A percentile compares a stretch with the other conserved stretches of the same genome.
Evolutionary conservation across 768 basidiomycete species (phyloP).

Genomic region (Tephrocybe sp.): DNA sequence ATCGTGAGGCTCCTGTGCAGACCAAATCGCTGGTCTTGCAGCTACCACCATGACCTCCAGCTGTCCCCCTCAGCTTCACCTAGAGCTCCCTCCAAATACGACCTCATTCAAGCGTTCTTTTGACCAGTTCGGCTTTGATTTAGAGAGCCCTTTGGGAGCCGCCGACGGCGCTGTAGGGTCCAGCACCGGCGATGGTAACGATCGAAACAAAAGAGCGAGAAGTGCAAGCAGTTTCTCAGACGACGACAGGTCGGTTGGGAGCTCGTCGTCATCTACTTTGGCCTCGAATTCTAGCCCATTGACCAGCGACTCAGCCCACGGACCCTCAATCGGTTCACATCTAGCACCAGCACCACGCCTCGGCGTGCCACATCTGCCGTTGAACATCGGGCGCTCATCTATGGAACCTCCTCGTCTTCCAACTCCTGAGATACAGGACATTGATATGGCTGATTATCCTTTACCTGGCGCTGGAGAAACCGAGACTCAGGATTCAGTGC

Average conservation of each 20-base stretch:
- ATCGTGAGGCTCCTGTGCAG: constrained; percentile 17
- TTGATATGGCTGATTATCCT: constrained; percentile 48
- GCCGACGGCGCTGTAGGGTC: constrained; percentile 21
- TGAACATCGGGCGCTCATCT: constrained; percentile 16
- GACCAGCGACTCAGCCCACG: constrained; percentile 9
- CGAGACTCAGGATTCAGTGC: constrained; percentile 11
- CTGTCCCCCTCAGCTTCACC: constrained; percentile 51
- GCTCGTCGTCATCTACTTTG: constrained; percentile 35
- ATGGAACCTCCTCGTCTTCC: constrained; percentile 37
- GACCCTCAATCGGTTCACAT: constrained; percentile 5
- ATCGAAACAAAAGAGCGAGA: constrained; percentile 57
- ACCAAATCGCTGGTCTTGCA: constrained; percentile 11
- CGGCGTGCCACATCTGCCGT: constrained; percentile 20
- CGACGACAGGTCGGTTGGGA: constrained; percentile 30
- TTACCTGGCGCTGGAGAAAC: constrained; percentile 10
- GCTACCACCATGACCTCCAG: constrained; percentile 36
- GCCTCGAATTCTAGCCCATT: constrained; percentile 25
- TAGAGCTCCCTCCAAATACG: constrained; percentile 46
- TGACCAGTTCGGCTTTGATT: constrained; percentile 55
- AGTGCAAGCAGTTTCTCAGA: constrained; percentile 48
- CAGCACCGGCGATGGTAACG: constrained; percentile 37
- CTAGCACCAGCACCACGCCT: constrained; percentile 15
- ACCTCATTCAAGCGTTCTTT: constrained; percentile 63
- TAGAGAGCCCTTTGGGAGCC: constrained; percentile 40
- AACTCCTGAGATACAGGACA: constrained; percentile 46